These are phyloP conservation scores for Dispira parvispora DNA, from an alignment of 192 early-diverging fungal species.

Conservation along the genomic window DNA sequence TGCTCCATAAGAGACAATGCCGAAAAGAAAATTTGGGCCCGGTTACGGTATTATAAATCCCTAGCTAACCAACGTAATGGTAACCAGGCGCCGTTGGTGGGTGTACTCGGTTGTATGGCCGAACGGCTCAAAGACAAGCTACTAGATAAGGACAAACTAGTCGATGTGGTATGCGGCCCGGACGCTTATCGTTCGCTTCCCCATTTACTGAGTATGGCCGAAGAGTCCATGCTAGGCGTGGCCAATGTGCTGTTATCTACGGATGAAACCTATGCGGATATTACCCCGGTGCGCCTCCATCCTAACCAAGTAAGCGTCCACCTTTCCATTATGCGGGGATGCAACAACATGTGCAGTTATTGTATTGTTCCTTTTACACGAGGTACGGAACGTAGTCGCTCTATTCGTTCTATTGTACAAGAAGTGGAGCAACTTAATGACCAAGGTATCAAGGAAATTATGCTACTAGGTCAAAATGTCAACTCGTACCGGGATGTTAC, in stretches of 20 bases:
- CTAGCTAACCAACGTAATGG: constrained; percentile 21
- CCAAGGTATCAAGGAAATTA: constrained; percentile 48
- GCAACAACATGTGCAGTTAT: constrained; percentile 71
- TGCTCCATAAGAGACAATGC: constrained; percentile 67
- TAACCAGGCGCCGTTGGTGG: constrained; percentile 36
- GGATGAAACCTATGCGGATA: constrained; percentile 65
- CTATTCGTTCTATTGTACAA: constrained; percentile 46
- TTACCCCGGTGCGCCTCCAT: constrained; percentile 52
- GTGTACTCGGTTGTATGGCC: constrained; percentile 68
- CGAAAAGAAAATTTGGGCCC: constrained; percentile 52
- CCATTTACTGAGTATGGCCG: constrained; percentile 45
- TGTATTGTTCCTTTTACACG: constrained; percentile 67
- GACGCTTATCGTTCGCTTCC: constrained; percentile 62
- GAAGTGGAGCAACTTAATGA: constrained; percentile 42
- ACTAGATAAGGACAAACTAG: constrained; percentile 47
- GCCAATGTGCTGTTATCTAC: constrained; percentile 68
- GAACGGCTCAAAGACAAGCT: constrained; percentile 55
- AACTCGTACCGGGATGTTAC: constrained; percentile 61
- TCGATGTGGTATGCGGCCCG: constrained; percentile 61
- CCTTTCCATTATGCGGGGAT: constrained; percentile 60
- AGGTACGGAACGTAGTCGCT: constrained; percentile 52
- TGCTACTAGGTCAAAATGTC: constrained; percentile 63
- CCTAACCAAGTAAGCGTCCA: constrained; percentile 46
- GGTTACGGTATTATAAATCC: constrained; percentile 36
- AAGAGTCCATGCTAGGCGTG: constrained; percentile 42